phyloP scores from a whole-genome alignment of 2,329 filamentous ascomycete genomes.

The Camillea tinctor region DNA sequence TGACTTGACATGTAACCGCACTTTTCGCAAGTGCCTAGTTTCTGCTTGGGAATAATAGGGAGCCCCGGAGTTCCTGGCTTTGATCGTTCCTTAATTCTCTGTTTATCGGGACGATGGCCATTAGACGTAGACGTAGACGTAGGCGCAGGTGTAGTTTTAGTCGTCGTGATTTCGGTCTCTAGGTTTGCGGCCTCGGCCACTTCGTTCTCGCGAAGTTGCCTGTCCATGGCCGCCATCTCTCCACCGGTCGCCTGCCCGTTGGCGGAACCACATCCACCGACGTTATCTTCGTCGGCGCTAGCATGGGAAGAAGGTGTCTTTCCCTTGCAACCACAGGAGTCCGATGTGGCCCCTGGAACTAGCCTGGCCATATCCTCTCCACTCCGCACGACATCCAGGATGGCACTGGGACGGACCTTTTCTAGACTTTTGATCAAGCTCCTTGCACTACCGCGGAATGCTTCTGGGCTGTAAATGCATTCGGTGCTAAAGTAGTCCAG shows the following conservation, averaged over 20 bases:
- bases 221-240: constrained; percentile 83
- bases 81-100: constrained; percentile 35
- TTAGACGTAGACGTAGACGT: too few relatives aligned
- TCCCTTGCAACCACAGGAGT: constrained; percentile 47
- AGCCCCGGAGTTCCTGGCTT: constrained; percentile 22
- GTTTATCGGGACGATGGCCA: constrained; percentile 34
- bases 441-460: constrained; percentile 88
- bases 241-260: constrained; percentile 66
- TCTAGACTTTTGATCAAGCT: constrained; percentile 94
- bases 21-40: constrained; percentile 76
- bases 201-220: constrained; percentile 65
- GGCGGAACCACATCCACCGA: constrained; percentile 72
- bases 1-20: constrained; percentile 98
- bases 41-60: constrained; percentile 56
- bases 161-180: constrained; percentile 64
- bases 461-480: constrained; percentile 97
- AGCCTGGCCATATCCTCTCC: constrained; percentile 94
- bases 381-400: constrained; percentile 89
- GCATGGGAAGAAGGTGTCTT: constrained; percentile 35
- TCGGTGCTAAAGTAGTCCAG: constrained; percentile 98
- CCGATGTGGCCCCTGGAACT: constrained; percentile 61
- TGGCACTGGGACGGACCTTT: constrained; percentile 87
- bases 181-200: constrained; percentile 53
- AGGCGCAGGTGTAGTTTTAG: too few relatives aligned
- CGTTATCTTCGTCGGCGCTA: constrained; percentile 49